Percentiles rank a stretch among this genome's conserved stretches.
Evolutionary conservation across 169 alveolate species (phyloP).

Genomic region (Theileria annulata): DNA sequence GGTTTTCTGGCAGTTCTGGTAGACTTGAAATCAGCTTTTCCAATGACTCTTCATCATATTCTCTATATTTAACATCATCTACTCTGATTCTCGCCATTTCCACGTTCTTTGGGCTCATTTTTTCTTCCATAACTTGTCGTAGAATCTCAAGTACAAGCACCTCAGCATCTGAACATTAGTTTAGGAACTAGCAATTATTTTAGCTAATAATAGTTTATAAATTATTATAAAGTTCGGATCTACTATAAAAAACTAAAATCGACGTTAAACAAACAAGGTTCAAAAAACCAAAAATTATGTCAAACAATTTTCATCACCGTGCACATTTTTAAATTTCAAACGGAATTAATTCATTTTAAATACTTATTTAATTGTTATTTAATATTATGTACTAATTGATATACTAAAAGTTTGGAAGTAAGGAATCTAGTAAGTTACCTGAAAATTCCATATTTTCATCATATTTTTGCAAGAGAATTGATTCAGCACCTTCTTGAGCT

Average conservation of each 20-base stretch:
- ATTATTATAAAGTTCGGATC: slow-evolving; percentile 1
- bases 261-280: not conserved
- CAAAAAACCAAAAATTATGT: not conserved
- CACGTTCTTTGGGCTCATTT: slow-evolving; percentile 90
- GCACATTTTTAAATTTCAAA: not conserved
- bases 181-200: not conserved
- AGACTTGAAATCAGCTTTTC: slow-evolving; percentile 27
- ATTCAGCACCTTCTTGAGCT: slow-evolving; percentile 94
- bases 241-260: not conserved
- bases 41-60: slow-evolving; percentile 58
- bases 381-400: too few species aligned
- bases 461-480: slow-evolving; percentile 93
- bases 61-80: slow-evolving; percentile 68
- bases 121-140: slow-evolving; percentile 98
- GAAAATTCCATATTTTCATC: slow-evolving; percentile 87
- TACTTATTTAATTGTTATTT: not conserved
- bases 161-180: slow-evolving; percentile 87
- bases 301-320: not conserved
- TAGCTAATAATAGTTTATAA: not conserved
- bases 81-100: slow-evolving; percentile 89
- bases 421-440: too few species aligned
- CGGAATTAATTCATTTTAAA: slow-evolving; percentile 5
- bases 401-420: too few species aligned
- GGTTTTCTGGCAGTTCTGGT: slow-evolving; percentile 48
- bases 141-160: slow-evolving; percentile 90